Percentiles rank a stretch among this genome's conserved stretches.
Conservation (phyloP, 1,139 yeast species). For the Hyphopichia buzzinii region DNA sequence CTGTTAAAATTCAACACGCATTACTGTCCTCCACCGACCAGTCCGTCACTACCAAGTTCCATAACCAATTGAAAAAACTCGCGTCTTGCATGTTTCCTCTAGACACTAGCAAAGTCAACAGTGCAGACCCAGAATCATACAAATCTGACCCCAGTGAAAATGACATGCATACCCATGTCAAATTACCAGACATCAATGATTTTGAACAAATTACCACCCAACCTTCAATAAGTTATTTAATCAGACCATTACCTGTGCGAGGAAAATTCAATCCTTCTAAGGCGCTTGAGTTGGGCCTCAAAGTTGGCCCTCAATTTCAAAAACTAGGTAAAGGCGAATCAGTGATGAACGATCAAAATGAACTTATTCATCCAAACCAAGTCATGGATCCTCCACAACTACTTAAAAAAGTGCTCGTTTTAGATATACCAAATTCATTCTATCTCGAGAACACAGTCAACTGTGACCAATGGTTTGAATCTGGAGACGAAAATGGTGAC, state of each 20-base stretch:
- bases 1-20: constrained; percentile 39
- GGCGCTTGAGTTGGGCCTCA: constrained; percentile 70
- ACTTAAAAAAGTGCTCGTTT: constrained; percentile 59
- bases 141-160: constrained; percentile 38
- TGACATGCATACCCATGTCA: constrained; percentile 44
- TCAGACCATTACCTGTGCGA: constrained; percentile 64
- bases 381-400: constrained; percentile 64
- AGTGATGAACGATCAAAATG: constrained; percentile 60
- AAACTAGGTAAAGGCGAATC: constrained; percentile 58
- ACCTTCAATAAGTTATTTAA: constrained; percentile 54
- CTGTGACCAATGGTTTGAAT: constrained; percentile 26
- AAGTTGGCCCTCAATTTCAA: constrained; percentile 60
- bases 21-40: constrained; percentile 3
- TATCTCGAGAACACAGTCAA: constrained; percentile 49
- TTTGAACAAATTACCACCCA: constrained; percentile 12
- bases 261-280: constrained; percentile 72
- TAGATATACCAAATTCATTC: constrained; percentile 66
- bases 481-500: constrained; percentile 25
- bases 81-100: constrained; percentile 51
- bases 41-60: neutral
- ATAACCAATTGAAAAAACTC: constrained; percentile 24
- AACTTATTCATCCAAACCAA: constrained; percentile 59
- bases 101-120: constrained; percentile 37
- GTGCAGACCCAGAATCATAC: constrained; percentile 38
- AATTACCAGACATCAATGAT: constrained; percentile 24